A percentile compares a stretch with the other conserved stretches of the same genome.
Evolutionary conservation across 495 filamentous ascomycete genomes (phyloP).

Genomic region (Tuber microsphaerosporum): DNA sequence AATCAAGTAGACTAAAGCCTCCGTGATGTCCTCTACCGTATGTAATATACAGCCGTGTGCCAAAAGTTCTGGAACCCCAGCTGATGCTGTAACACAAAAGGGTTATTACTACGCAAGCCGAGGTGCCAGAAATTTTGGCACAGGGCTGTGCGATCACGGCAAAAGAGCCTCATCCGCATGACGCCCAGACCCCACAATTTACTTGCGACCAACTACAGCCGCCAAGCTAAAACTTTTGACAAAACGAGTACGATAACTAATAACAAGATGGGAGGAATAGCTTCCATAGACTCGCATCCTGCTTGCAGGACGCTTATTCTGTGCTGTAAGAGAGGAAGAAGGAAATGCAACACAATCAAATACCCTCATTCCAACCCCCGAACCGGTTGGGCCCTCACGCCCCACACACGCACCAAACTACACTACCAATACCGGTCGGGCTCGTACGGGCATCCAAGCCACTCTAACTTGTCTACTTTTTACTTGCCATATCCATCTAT

Average conservation of each 20-base stretch:
- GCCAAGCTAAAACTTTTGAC: background rate
- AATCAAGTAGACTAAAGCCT: background rate
- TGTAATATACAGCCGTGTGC: no score
- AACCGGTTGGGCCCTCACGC: background rate
- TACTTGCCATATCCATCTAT: background rate
- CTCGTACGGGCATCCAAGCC: no score
- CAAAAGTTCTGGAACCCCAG: no score
- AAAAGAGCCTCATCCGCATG: background rate
- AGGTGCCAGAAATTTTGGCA: no score
- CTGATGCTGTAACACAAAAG: no score
- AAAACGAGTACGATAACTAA: background rate
- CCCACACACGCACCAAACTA: background rate
- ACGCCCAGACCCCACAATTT: background rate
- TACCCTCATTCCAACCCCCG: background rate
- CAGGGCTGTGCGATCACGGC: no score
- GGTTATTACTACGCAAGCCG: no score
- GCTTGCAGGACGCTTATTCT: background rate
- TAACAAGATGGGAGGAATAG: background rate
- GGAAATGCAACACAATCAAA: background rate
- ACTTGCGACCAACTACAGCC: background rate
- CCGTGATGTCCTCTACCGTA: background rate
- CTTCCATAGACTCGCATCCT: background rate
- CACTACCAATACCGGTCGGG: no score
- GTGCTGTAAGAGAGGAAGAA: background rate
- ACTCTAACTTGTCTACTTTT: no score